Base-by-base conservation (phyloP, 805 yeast genomes). In the Monosporozyma siamensis region DNA sequence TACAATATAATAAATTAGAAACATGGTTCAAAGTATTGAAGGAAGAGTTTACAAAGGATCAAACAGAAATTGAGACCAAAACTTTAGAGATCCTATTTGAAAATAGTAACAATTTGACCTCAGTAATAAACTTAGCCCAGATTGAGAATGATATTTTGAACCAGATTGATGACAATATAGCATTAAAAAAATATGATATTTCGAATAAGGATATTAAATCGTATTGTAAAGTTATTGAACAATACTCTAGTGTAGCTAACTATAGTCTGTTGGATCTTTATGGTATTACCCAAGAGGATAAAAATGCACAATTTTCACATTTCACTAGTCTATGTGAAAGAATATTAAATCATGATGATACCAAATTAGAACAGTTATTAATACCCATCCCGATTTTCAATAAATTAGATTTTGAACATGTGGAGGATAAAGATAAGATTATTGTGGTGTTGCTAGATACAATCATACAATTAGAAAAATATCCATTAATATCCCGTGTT, bases 381-480 rank as follows among this genome's bases (percentile, higher is more conserved):
- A n/a, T 6, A 11, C 43, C n/a, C 20, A 21, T 37, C 8, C 42
- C 39, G 11, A 30, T 38, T 12, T 41, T 44, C n/a, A 38, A 44
- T 20, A 34, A 32, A 25, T 32, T 59, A 12, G 31, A 45, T 2
- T 12, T 31, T 12, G 42, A 40, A 15, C 43, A 40, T 7, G 47
- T 55, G 39, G 29, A 48, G 12, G 23, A 32, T 20, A 32, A 11
- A 10, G 41, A 48, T 4, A 17, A 17, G 10, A 37, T 18, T 10
- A 25, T 37, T 21, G 18, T 15, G 12, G 44, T 55, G 2, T 18
- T 59, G 12, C 44, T 60, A n/a, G 61, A 60, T 36, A 45, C 58
- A 6, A 42, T 63, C 15, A 38, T 65, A 20, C 56, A 53, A 23
- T 32, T 55, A 12, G 62, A 63, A 4, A 48, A 59, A 12, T 64